Percentiles rank a stretch among this genome's conserved stretches.
Evolutionary conservation across 2,329 filamentous ascomycete genomes (phyloP).

Genomic region (Cercospora zeae-maydis): DNA sequence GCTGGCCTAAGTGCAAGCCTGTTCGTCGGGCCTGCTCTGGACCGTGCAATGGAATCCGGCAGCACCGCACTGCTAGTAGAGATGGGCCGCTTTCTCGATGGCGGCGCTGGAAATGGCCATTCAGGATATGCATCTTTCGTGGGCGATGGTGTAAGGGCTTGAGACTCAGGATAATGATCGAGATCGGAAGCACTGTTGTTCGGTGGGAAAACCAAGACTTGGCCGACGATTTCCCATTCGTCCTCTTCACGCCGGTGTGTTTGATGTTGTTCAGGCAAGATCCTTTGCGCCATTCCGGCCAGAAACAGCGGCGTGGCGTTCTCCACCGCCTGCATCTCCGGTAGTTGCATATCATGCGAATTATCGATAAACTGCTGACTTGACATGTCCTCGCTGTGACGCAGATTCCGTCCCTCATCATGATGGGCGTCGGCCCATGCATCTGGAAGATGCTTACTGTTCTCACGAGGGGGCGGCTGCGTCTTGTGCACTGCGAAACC

Average conservation of each 20-base stretch:
- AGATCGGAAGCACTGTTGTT: neutral
- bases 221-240: neutral
- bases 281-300: neutral
- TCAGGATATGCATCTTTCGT: neutral
- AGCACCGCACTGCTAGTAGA: slow-evolving; percentile 9
- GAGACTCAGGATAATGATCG: neutral
- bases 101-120: neutral
- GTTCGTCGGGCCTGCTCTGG: neutral
- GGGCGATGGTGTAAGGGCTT: neutral
- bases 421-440: neutral
- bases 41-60: slow-evolving; percentile 6
- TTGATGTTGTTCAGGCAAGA: neutral
- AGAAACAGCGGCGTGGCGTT: neutral
- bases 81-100: slow-evolving; percentile 5
- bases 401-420: neutral
- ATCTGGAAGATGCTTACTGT: neutral
- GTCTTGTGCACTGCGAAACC: neutral
- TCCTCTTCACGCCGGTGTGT: neutral
- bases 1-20: neutral
- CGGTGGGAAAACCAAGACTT: neutral
- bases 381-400: too few relatives aligned
- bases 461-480: neutral
- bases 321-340: neutral
- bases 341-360: neutral
- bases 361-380: neutral